These are phyloP conservation scores for Coemansia sp. DNA, from an alignment of 371 early-diverging fungal genomes.

Conservation along the genomic window DNA sequence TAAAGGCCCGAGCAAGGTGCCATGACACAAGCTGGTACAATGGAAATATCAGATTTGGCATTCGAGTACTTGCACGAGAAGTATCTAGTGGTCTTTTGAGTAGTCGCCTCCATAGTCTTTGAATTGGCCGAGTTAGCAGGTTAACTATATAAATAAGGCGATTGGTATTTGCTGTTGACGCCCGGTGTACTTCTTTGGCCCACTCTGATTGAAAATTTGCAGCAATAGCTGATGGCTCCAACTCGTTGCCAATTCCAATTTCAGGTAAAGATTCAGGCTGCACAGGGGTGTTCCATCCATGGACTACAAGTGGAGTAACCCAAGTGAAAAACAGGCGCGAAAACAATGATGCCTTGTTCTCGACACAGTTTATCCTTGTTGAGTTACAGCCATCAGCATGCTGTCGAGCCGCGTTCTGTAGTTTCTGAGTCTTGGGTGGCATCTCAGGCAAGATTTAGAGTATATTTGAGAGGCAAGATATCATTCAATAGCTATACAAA, in stretches of 20 bases:
- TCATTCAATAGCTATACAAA: background rate
- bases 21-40: conserved; percentile 30
- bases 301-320: conserved; percentile 57
- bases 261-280: conserved; percentile 65
- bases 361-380: conserved; percentile 14
- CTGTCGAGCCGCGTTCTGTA: background rate
- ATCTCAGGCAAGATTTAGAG: background rate
- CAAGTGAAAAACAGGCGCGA: conserved; percentile 41
- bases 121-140: background rate
- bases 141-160: background rate
- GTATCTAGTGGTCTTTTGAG: background rate
- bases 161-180: background rate
- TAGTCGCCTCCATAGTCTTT: background rate
- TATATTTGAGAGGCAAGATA: background rate
- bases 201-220: conserved; percentile 26
- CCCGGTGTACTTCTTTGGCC: conserved; percentile 20
- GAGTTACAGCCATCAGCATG: background rate
- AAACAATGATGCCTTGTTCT: conserved; percentile 28
- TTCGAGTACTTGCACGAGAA: background rate
- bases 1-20: conserved; percentile 21
- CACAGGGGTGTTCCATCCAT: conserved; percentile 59
- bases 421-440: conserved; percentile 3
- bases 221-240: conserved; percentile 39
- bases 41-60: conserved; percentile 9
- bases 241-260: conserved; percentile 53